A percentile compares a stretch with the other conserved stretches of the same genome.
phyloP scores from a whole-genome alignment of 2,329 filamentous ascomycete genomes.

The Trichoderma aggressivum region DNA sequence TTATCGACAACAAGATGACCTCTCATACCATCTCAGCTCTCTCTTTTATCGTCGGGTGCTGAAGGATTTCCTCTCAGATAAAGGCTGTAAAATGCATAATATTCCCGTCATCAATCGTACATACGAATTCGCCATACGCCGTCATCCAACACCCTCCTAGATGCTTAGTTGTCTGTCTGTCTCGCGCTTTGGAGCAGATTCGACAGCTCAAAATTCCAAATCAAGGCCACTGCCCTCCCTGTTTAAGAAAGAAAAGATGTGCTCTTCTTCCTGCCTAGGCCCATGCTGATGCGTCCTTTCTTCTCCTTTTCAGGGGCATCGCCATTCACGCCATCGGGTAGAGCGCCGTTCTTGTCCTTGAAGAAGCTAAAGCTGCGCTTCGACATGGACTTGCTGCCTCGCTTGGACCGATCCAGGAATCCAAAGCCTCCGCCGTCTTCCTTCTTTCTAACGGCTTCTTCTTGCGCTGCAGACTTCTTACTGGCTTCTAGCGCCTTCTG shows the following conservation, averaged over 20 bases:
- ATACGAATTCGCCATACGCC: conserved; percentile 18
- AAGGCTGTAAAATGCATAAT: conserved; percentile 8
- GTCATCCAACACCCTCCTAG: neutral
- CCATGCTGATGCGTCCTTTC: conserved; percentile 65
- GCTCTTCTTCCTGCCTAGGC: conserved; percentile 70
- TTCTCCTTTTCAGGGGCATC: conserved; percentile 44
- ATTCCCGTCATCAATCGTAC: conserved; percentile 22
- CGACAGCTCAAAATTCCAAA: conserved; percentile 6
- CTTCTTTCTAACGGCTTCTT: conserved; percentile 41
- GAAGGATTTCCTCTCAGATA: neutral
- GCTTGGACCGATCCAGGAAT: conserved; percentile 63
- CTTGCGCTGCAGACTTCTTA: conserved; percentile 58
- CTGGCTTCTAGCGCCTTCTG: conserved; percentile 63
- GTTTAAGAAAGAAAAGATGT: conserved; percentile 39
- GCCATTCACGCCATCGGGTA: conserved; percentile 31
- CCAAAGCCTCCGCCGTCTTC: conserved; percentile 38
- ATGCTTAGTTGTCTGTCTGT: neutral
- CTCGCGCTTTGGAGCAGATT: neutral
- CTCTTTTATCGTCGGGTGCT: neutral
- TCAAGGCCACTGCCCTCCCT: neutral
- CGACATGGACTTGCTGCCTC: conserved; percentile 74
- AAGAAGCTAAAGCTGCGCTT: conserved; percentile 70
- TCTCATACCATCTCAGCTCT: neutral
- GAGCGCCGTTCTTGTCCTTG: conserved; percentile 41
- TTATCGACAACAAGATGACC: neutral